phyloP scores from a whole-genome alignment of 805 yeast genomes.

The Saccharomycopsis fermentans region DNA sequence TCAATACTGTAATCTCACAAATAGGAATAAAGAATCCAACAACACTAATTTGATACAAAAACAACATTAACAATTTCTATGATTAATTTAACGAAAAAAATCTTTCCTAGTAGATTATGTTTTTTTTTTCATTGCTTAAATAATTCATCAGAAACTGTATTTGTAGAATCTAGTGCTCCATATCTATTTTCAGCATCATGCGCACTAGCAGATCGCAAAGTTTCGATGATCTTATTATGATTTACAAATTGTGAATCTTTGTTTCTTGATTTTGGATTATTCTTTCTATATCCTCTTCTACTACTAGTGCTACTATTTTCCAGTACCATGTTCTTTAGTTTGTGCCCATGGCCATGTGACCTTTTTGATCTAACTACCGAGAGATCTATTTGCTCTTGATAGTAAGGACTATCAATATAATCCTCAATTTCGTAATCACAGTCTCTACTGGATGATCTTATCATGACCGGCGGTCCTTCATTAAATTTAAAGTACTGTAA shows the following conservation, averaged over 20 bases:
- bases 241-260: slow-evolving; percentile 3
- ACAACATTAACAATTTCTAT: too few species aligned
- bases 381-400: background rate
- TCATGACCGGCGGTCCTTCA: background rate
- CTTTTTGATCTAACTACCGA: background rate
- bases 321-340: background rate
- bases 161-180: slow-evolving; percentile 3
- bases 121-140: too few species aligned
- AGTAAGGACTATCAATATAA: background rate
- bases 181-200: background rate
- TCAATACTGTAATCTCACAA: too few species aligned
- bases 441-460: background rate
- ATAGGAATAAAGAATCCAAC: too few species aligned
- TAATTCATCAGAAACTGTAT: background rate
- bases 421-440: background rate
- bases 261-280: slow-evolving; percentile 1
- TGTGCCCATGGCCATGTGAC: background rate
- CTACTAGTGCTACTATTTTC: background rate
- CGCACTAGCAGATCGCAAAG: slow-evolving; percentile 1
- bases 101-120: too few species aligned
- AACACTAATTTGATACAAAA: too few species aligned
- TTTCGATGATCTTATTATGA: background rate
- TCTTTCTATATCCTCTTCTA: background rate
- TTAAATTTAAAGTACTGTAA: background rate
- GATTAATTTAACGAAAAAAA: too few species aligned